Conservation (phyloP, 306 rosid genomes). For the Cucurbita moschata region DNA sequence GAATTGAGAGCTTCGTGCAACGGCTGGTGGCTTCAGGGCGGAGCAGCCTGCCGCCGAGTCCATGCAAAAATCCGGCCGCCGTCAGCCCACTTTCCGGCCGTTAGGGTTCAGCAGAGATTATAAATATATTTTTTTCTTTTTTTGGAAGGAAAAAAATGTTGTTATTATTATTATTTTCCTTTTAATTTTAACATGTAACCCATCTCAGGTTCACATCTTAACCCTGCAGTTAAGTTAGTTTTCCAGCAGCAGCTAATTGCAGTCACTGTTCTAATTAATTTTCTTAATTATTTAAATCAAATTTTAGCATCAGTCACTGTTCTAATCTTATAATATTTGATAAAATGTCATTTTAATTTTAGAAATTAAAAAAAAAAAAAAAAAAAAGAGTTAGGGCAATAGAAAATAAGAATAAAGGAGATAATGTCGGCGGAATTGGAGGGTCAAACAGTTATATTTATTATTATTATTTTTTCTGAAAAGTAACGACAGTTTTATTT, state of each 20-base stretch:
- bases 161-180: neutral
- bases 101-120: neutral
- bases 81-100: constrained; percentile 18
- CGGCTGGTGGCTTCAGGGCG: constrained; percentile 59
- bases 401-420: neutral
- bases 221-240: neutral
- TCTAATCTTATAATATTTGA: neutral
- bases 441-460: neutral
- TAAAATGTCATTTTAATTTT: neutral
- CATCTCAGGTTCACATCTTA: constrained; percentile 4
- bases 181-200: neutral
- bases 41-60: constrained; percentile 61
- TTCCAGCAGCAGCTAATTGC: neutral
- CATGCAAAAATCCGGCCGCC: constrained; percentile 47
- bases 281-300: neutral
- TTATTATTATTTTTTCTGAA: neutral
- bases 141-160: neutral
- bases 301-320: neutral
- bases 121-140: neutral
- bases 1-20: constrained; percentile 64
- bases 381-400: neutral
- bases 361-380: neutral
- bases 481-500: neutral
- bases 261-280: neutral
- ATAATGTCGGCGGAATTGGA: neutral